These are phyloP conservation scores for Hypoxylon rickii DNA, from an alignment of 495 filamentous ascomycete species.

Conservation along the genomic window DNA sequence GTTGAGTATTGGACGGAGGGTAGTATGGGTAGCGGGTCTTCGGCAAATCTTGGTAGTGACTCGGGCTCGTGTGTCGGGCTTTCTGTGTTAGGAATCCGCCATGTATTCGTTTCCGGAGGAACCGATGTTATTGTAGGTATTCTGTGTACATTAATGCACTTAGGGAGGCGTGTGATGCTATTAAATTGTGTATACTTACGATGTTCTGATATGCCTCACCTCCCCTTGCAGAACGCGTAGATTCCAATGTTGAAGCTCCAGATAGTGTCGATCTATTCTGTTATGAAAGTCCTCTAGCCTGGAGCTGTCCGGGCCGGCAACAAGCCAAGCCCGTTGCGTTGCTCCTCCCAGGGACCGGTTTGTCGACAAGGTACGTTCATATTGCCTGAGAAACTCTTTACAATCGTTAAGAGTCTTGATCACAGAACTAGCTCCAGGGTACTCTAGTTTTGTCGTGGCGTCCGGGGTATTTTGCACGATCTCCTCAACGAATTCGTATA, in stretches of 20 bases:
- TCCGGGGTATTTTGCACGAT: constrained; percentile 8
- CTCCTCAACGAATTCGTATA: constrained; percentile 16
- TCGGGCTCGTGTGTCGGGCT: constrained; percentile 1
- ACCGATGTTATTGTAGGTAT: neutral
- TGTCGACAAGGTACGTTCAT: constrained; percentile 21
- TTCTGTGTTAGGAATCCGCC: neutral
- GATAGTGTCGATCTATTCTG: constrained; percentile 26
- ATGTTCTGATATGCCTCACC: constrained; percentile 11
- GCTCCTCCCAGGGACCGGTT: constrained; percentile 2
- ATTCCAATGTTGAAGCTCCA: constrained; percentile 22
- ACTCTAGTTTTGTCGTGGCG: constrained; percentile 7
- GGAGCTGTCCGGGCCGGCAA: constrained; percentile 20
- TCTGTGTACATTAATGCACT: constrained; percentile 6
- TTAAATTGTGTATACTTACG: constrained; percentile 15
- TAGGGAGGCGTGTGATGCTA: neutral
- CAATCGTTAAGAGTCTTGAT: constrained; percentile 33
- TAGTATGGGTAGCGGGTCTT: neutral
- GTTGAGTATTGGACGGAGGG: neutral
- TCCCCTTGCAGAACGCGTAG: constrained; percentile 2
- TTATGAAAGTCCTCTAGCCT: constrained; percentile 28
- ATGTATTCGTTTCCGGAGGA: neutral
- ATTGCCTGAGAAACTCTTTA: constrained; percentile 31
- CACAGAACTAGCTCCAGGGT: constrained; percentile 15
- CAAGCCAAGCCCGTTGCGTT: constrained; percentile 19
- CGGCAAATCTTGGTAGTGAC: constrained; percentile 2